A percentile compares a stretch with the other conserved stretches of the same genome.
phyloP scores from a whole-genome alignment of 805 yeast genomes.

The Candida insectorum region DNA sequence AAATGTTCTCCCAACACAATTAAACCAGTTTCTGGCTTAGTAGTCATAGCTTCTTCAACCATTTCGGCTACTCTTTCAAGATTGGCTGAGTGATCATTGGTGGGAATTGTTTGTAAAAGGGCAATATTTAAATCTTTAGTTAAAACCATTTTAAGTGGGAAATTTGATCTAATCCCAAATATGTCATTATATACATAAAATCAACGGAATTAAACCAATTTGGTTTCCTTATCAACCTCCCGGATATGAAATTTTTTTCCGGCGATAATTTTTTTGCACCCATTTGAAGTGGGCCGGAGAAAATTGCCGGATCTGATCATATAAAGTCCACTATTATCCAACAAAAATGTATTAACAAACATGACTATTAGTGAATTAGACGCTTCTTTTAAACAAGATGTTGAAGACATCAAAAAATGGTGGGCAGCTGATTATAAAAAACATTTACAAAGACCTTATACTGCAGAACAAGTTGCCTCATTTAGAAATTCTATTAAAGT shows the following conservation, averaged over 20 bases:
- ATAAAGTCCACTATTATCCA: no score
- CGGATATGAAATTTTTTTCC: no score
- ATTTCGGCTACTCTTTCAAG: slow-evolving; percentile 10
- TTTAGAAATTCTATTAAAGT: slow-evolving; percentile 48
- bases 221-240: no score
- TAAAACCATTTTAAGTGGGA: slow-evolving; percentile 4
- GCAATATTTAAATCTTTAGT: slow-evolving; percentile 8
- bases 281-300: no score
- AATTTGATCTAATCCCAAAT: no score
- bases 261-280: no score
- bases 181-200: no score
- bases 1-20: slow-evolving; percentile 11
- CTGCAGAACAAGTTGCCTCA: slow-evolving; percentile 49
- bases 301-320: no score
- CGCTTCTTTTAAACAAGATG: slow-evolving; percentile 17
- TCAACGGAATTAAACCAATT: no score
- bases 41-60: slow-evolving; percentile 5
- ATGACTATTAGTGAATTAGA: no score
- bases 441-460: slow-evolving; percentile 44
- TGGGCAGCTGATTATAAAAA: slow-evolving; percentile 10
- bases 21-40: slow-evolving; percentile 10
- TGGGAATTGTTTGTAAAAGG: slow-evolving; percentile 7
- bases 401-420: slow-evolving; percentile 9
- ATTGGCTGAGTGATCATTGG: slow-evolving; percentile 7
- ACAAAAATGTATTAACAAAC: no score